Evolutionary conservation across 2,329 filamentous ascomycete genomes (phyloP), one percentile per base, ranked within the genome.

Genomic region (Paecilomyces dactylethromorphus): DNA sequence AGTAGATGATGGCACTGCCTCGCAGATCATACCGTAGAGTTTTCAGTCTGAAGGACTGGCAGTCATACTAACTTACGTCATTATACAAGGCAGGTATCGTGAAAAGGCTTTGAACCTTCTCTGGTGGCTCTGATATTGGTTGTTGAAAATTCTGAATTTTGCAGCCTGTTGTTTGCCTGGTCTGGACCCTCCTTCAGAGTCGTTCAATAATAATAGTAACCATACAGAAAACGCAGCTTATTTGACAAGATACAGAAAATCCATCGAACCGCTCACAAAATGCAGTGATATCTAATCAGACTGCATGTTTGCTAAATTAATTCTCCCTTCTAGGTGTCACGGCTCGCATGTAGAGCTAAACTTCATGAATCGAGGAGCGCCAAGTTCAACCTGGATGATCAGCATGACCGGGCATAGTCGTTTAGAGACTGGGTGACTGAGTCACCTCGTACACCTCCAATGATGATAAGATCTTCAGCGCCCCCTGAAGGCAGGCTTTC

Each of bases 401-500:
- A 45, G 39, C 39, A 45, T 18, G 39, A 45, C 35, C 35, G 18
- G 35, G 35, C 35, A 45, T 8, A 15, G n/a, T 18, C 39, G n/a
- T 15, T 18, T 45, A n/a, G 39, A 21, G 39, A 45, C n/a, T 39
- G n/a, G 15, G n/a, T 18, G 15, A 45, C n/a, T 8, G 39, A 45
- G 15, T 45, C 39, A 45, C 21, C 15, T 39, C 35, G 3, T 45
- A 45, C 39, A 45, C 35, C 6, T 18, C 18, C n/a, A 5, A 45
- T n/a, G 18, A 45, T n/a, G 35, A 18, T 6, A 45, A 6, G 22
- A n/a, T 53, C 56, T 54, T 74, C 71, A 82, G 65, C 77, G 71
- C 12, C 87, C 87, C 65, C 79, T 86, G 69, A 89, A 90, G n/a
- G 79, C 78, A 15, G 87, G 87, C 74, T 83, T 87, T 67, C 87